These are phyloP conservation scores for Cornus kousa DNA, from an alignment of 148 eudicot genomes.

Conservation along the genomic window DNA sequence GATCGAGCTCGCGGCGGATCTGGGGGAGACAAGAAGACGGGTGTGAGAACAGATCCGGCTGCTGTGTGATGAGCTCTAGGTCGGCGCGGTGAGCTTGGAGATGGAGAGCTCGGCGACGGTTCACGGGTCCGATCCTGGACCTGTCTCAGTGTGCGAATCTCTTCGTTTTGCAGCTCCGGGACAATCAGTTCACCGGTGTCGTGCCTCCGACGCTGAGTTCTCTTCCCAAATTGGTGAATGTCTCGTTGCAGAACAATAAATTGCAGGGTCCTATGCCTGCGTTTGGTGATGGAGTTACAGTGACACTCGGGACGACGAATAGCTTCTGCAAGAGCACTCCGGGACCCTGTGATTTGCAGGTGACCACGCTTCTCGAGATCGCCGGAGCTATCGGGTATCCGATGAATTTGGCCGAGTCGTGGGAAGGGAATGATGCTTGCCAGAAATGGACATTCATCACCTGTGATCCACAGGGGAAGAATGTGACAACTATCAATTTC, in stretches of 20 bases:
- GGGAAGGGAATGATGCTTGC: constrained; percentile 69
- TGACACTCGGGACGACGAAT: constrained; percentile 32
- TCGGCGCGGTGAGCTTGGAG: no score
- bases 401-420: constrained; percentile 42
- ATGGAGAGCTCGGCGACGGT: no score
- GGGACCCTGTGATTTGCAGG: constrained; percentile 72
- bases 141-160: constrained; percentile 33
- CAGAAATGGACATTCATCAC: constrained; percentile 41
- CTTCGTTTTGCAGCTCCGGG: constrained; percentile 57
- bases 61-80: no score
- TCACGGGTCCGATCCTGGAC: constrained; percentile 59
- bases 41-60: no score
- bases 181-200: constrained; percentile 52
- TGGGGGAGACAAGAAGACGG: no score
- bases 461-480: constrained; percentile 33
- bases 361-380: constrained; percentile 41
- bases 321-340: constrained; percentile 44
- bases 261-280: constrained; percentile 58
- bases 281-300: constrained; percentile 29
- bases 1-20: no score
- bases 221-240: constrained; percentile 38
- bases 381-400: constrained; percentile 58
- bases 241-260: constrained; percentile 55
- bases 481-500: constrained; percentile 40
- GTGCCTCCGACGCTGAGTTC: constrained; percentile 43